These are phyloP conservation scores for Didymella arachidicola DNA, from an alignment of 2,329 filamentous ascomycete species.

Conservation along the genomic window DNA sequence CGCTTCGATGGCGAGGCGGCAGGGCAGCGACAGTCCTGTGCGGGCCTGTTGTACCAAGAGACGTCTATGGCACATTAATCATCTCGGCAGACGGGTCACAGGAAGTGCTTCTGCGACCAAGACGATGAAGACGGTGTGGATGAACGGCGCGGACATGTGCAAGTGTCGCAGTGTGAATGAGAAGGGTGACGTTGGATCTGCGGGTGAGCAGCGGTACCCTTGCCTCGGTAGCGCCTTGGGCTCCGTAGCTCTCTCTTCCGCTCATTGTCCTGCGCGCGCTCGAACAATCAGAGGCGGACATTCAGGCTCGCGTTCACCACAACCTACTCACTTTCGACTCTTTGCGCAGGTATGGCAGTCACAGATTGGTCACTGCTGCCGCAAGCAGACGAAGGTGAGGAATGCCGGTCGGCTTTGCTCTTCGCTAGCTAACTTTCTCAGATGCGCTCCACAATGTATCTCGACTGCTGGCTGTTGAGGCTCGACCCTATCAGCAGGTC, in stretches of 20 bases:
- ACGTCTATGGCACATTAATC: neutral
- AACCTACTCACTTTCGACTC: neutral
- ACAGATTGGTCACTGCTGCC: slow-evolving; percentile 71
- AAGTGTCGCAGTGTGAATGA: slow-evolving; percentile 3
- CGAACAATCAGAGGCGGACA: neutral
- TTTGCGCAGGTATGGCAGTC: slow-evolving; percentile 54
- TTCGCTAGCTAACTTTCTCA: slow-evolving; percentile 42
- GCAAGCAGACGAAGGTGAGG: slow-evolving; percentile 70
- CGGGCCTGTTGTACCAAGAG: neutral
- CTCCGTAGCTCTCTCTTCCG: slow-evolving; percentile 6
- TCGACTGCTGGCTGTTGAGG: slow-evolving; percentile 87
- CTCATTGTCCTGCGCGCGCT: neutral
- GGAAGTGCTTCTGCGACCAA: neutral
- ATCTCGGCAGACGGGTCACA: neutral
- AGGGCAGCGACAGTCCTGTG: neutral
- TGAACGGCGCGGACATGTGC: neutral
- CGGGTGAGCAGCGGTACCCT: slow-evolving; percentile 11
- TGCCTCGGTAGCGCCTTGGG: slow-evolving; percentile 12
- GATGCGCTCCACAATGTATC: slow-evolving; percentile 82
- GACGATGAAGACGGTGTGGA: neutral
- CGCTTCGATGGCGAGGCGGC: neutral
- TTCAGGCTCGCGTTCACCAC: neutral
- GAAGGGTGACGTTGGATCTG: slow-evolving; percentile 22
- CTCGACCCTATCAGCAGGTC: slow-evolving; percentile 89
- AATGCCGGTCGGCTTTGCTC: neutral